Evolutionary conservation across 495 filamentous ascomycete genomes (phyloP).

Genomic region (Penicillium steckii): DNA sequence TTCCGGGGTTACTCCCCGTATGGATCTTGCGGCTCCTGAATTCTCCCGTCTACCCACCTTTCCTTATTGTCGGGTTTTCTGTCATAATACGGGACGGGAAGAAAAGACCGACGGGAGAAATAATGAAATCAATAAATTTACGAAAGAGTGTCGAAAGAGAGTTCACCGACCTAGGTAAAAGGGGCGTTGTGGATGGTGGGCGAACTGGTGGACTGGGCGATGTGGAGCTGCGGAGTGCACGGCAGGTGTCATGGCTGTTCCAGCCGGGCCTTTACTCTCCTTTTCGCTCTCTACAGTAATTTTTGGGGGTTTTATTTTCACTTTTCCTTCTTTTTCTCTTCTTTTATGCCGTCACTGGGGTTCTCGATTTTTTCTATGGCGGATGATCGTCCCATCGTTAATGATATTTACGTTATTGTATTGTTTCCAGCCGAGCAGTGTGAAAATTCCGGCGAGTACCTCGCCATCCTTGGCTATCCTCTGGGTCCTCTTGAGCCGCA

Average conservation of each 20-base stretch:
- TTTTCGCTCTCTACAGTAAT: background rate
- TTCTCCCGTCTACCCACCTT: background rate
- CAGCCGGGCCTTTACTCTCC: conserved; percentile 1
- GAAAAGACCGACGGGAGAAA: background rate
- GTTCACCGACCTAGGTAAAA: background rate
- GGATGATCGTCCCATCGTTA: background rate
- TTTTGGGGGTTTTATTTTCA: too few species aligned
- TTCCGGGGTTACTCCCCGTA: background rate
- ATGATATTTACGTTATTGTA: background rate
- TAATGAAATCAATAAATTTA: background rate
- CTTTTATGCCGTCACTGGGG: background rate
- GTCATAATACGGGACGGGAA: background rate
- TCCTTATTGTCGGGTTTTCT: background rate
- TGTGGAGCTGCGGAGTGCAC: conserved; percentile 9
- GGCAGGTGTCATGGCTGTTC: conserved; percentile 15
- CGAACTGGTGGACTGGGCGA: conserved; percentile 6
- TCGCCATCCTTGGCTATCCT: background rate
- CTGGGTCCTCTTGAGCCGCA: background rate
- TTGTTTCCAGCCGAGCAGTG: background rate
- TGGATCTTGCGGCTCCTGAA: background rate
- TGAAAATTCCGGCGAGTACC: background rate
- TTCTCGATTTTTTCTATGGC: background rate
- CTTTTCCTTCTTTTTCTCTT: background rate
- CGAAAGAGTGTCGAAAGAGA: background rate
- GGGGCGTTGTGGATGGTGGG: conserved; percentile 2